Base-by-base conservation (phyloP, 2,329 filamentous ascomycete genomes). In the Paraphaeosphaeria sporulosa region DNA sequence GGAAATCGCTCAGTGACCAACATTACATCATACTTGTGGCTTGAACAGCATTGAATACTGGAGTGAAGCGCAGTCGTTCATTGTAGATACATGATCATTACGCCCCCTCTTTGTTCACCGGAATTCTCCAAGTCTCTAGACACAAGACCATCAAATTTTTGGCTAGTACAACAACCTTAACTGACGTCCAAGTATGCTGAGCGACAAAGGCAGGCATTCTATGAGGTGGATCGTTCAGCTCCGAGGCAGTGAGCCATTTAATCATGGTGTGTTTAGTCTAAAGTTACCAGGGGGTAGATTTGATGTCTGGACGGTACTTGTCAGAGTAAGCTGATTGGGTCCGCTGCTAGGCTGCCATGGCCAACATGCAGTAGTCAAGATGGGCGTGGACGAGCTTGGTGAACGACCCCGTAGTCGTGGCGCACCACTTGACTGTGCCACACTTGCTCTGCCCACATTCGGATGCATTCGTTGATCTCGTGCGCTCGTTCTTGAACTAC, bases 371-470 rank as follows among this genome's bases (percentile, higher is more conserved):
- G 34, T 49, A 23, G 54, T 44, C 19, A n/a, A 40, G 27, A 44
- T 23, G 25, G 17, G 34, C 13, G 43, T 15, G 27, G 32, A 40
- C 17, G 4, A 46, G 13, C 27, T 19, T 27, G 17, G 32, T 19
- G n/a, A 44, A 12, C 17, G 44, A 4, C 52, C 25, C 27, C 52
- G 19, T 12, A 32, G n/a, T 12, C 47, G 52, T 55, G 52, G 52
- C 52, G 42, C 52, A 47, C 40, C 52, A 38, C 15, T 32, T n/a
- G 21, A n/a, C 40, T 47, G 52, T 27, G 52, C 52, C 52, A 55
- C 52, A 55, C 13, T 46, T 36, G 27, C 52, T 21, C 36, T 55
- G 38, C 51, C 42, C 42, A n/a, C 7, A 36, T 36, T 13, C 19
- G 30, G 36, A 46, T n/a, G 52, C 17, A 3, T 9, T 44, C n/a